Conservation (phyloP, 2,329 filamentous ascomycete species). For the Aureobasidium sp. region DNA sequence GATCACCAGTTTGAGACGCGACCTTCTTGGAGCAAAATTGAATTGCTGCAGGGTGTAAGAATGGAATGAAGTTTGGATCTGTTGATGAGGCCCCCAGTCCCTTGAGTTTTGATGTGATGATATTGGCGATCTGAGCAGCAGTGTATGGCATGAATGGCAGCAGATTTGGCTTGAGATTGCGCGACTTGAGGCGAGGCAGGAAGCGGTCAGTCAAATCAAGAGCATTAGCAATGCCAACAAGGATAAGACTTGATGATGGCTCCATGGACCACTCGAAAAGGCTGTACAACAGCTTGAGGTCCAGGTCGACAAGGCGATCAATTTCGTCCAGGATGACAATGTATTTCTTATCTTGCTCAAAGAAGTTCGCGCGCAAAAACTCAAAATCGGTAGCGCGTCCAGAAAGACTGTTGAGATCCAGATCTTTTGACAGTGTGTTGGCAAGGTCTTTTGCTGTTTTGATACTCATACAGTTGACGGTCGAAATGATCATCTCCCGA, state of each 20-base stretch:
- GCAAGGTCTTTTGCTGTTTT: slow-evolving; percentile 84
- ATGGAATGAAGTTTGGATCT: slow-evolving; percentile 61
- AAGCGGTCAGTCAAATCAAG: slow-evolving; percentile 93
- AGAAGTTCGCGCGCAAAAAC: slow-evolving; percentile 63
- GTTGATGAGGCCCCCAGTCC: slow-evolving; percentile 49
- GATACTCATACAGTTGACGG: slow-evolving; percentile 96
- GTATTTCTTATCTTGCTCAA: slow-evolving; percentile 51
- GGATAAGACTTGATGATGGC: slow-evolving; percentile 66
- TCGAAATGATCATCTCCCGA: slow-evolving; percentile 57
- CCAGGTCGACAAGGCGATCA: slow-evolving; percentile 82
- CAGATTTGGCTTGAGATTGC: slow-evolving; percentile 81
- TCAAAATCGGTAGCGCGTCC: slow-evolving; percentile 61
- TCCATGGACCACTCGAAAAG: slow-evolving; percentile 96
- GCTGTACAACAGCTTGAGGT: slow-evolving; percentile 81
- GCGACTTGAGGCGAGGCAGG: slow-evolving; percentile 83
- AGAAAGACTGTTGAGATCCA: slow-evolving; percentile 53
- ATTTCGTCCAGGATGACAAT: slow-evolving; percentile 92
- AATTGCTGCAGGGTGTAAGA: slow-evolving; percentile 88
- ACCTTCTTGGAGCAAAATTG: slow-evolving; percentile 93
- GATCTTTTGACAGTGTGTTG: slow-evolving; percentile 63
- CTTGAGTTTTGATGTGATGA: slow-evolving; percentile 80
- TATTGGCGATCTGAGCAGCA: slow-evolving; percentile 74
- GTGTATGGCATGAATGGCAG: slow-evolving; percentile 92
- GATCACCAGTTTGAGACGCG: slow-evolving; percentile 83
- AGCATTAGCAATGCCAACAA: slow-evolving; percentile 93